Base-by-base conservation (phyloP, 768 basidiomycete species). In the Austroboletus festivus region DNA sequence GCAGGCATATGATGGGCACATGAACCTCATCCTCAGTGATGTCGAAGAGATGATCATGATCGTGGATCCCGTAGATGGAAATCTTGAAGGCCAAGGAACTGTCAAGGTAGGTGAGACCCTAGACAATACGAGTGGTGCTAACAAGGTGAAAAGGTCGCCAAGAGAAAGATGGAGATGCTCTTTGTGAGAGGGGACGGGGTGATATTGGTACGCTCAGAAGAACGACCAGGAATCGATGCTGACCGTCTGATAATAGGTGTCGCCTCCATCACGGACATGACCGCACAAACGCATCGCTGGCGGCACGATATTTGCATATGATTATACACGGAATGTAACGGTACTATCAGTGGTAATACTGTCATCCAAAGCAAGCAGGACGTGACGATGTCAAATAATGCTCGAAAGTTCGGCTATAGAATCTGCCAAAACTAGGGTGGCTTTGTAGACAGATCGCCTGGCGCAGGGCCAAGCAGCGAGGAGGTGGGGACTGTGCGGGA, bases 1-100 rank as follows among this genome's bases (percentile, higher is more conserved):
- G 57, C 61, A 99, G 96, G 96, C 96, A 19, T 98, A 98, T 62
- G 96, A 99, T 72, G 96, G 94, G n/a, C 96, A 98, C 69, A 98
- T 98, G 96, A 98, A 99, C 68, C 77, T 99, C 59, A 96, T 99
- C 54, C 77, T 99, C 59, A 93, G 91, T 60, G 91, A 97, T 63
- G 96, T 97, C 15, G 95, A 97, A 65, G 96, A 99, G 73, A 93
- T 88, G 3, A 92, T 98, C 53, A 89, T 94, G 82, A 77, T 96
- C 53, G 92, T 97, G n/a, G 93, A 97, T 55, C 71, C 78, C 2
- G 72, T 78, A n/a, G 93, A 94, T 30, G 79, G 78, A 37, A 80
- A 72, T 11, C 69, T 75, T 8, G 76, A 78, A 48, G 73, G 73
- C 3, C 75, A 79, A 44, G 78, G 78, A 2, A 78, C 82, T 20